Percentiles rank a stretch among this genome's conserved stretches.
These are phyloP conservation scores for Syzygium syzygioides DNA, from an alignment of 441 rosid genomes.

Conservation along the genomic window DNA sequence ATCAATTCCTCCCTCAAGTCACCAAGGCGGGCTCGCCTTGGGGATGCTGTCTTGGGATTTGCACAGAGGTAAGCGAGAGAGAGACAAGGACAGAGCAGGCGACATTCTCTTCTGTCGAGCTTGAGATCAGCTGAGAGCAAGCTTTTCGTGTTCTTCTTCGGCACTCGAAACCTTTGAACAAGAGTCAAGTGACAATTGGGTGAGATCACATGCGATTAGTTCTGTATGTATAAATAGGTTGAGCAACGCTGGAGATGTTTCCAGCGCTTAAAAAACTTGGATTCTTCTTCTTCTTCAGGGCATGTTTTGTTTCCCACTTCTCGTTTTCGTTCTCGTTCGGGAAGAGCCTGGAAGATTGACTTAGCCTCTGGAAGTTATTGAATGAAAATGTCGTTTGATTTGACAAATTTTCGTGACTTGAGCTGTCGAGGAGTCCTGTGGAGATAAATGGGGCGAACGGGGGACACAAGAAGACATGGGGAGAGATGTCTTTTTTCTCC, in stretches of 20 bases:
- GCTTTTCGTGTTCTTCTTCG: not conserved
- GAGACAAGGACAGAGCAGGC: constrained; percentile 34
- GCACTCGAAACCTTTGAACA: not conserved
- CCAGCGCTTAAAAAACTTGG: constrained; percentile 19
- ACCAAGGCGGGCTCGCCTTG: constrained; percentile 9
- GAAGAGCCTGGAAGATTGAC: not conserved
- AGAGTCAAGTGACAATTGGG: not conserved
- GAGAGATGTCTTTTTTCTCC: not conserved
- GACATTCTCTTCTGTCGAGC: constrained; percentile 19
- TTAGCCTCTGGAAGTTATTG: not conserved
- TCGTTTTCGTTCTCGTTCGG: not conserved
- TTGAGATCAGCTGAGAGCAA: not conserved
- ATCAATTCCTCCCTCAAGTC: too few species aligned
- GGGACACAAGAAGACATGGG: not conserved
- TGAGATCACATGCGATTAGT: not conserved
- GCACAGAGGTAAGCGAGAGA: constrained; percentile 35
- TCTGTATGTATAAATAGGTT: constrained; percentile 23
- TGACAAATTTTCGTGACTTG: not conserved
- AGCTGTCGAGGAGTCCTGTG: not conserved
- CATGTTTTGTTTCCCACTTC: not conserved
- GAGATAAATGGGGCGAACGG: not conserved
- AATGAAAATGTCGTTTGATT: not conserved
- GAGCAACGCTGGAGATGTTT: constrained; percentile 29
- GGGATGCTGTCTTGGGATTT: constrained; percentile 32
- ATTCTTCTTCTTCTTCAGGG: not conserved